Evolutionary conservation across 179 eudicot species (phyloP), one percentile per base, ranked within the genome.

Genomic region (Amaranthus tricolor): DNA sequence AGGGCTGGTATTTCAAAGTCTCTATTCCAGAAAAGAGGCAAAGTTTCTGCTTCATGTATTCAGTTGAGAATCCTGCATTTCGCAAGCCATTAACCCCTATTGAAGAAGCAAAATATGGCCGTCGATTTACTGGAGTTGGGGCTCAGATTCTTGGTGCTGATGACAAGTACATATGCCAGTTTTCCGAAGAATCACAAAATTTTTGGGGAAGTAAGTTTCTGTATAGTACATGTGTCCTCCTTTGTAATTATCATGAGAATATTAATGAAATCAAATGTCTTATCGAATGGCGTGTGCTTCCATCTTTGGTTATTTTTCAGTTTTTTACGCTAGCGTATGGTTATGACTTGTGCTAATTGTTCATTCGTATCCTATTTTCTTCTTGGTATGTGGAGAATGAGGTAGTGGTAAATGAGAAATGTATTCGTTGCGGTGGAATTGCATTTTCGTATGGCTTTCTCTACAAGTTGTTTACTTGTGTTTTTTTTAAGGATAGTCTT

Each of bases 1-100:
- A 94, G 84, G 98, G 98, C 10, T 94, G 98, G 98, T 94, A 92
- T 89, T 94, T 94, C 74, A 94, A 94, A 85, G 96, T 94, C 24
- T 88, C 91, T 58, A 92, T 94, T 78, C 98, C 98, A 52, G 93
- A 90, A 73, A 80, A 82, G 75, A 94, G 85, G 82, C 98, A 94
- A 79, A 94, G 93, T 78, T 94, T 94, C 82, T 92, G 98, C 80
- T 92, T 94, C 79, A 94, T 94, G 93, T 94, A 94, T 79, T 89
- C 98, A 31, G 86, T 90, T 20, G 97, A 94, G 82, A 94, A 87
- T 86, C 98, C 98, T 11, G 86, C 97, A 68, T 94, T 94, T 19
- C 86, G 81, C 62, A 88, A 79, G 71, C 87, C 82, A 72, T 81
- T 94, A 81, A 85, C 79, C 60, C 76, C 78, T 65, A 54, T 84